Evolutionary conservation across 306 rosid genomes (phyloP), one percentile per base, ranked within the genome.

Genomic region (Morella rubra): DNA sequence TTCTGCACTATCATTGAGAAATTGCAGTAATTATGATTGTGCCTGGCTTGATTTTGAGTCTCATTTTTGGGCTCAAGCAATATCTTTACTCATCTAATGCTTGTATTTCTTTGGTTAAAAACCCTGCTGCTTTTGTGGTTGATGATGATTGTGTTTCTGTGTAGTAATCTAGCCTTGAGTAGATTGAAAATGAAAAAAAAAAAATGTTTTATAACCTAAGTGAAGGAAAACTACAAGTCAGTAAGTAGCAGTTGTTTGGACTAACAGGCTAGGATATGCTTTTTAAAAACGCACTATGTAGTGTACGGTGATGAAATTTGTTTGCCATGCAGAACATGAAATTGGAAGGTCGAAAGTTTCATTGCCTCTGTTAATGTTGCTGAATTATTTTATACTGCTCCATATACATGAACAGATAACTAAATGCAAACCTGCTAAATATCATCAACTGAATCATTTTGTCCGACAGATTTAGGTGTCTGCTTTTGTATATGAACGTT

Each of bases 1-100:
- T 11, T 44, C n/a, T 56, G 71, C 47, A 14, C 51, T 8, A 13
- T 70, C 77, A 52, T 61, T 32, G 61, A 50, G 77, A 62, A 46
- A 24, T 50, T 52, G 42, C 58, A 16, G n/a, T 46, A 46, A 37
- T 59, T 32, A 52, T 4, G 13, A 41, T 44, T 19, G 42, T 18
- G 14, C 27, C 41, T 73, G 53, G 8, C 44, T 7, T 71, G 24
- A 5, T 59, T 69, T 58, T 24, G 13, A 66, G 71, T 13, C 45
- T 62, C 46, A 15, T 14, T 61, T 56, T 69, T 32, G 44, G n/a
- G 58, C 50, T 65, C 7, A 8, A 65, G 50, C 24, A 12, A 42
- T 16, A 5, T 42, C 27, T 65, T 65, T 9, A 1, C 8, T 41
- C 15, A 24, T 4, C 8, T 41, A 65, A 42, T 8, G 5, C 8